A percentile compares a stretch with the other conserved stretches of the same genome.
Evolutionary conservation across 352 stramenopile genomes (phyloP).

Genomic region (Pythium periplocum): DNA sequence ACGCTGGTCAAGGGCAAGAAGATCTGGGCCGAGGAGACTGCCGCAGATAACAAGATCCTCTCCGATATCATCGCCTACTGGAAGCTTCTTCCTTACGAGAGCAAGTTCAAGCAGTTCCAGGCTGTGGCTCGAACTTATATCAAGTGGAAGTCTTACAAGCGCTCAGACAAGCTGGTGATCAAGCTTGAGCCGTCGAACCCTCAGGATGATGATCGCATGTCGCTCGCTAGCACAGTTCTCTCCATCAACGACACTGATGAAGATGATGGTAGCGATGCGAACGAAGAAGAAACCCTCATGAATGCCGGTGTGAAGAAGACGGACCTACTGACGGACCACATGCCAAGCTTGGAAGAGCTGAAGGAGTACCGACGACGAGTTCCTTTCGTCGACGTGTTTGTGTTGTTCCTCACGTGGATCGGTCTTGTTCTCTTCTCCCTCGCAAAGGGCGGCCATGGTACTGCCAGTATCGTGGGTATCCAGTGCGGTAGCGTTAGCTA

Average conservation of each 20-base stretch:
- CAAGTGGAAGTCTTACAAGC: conserved; percentile 72
- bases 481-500: conserved; percentile 61
- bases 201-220: conserved; percentile 24
- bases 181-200: conserved; percentile 28
- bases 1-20: conserved; percentile 64
- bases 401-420: conserved; percentile 77
- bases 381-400: conserved; percentile 49
- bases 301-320: conserved; percentile 38
- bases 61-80: conserved; percentile 58
- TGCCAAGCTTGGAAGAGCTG: conserved; percentile 43
- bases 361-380: conserved; percentile 42
- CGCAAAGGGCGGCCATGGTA: conserved; percentile 70
- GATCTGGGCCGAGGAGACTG: conserved; percentile 63
- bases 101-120: conserved; percentile 71
- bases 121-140: conserved; percentile 57
- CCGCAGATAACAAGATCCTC: conserved; percentile 39
- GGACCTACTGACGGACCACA: conserved; percentile 16
- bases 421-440: conserved; percentile 75
- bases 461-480: conserved; percentile 66
- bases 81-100: conserved; percentile 53
- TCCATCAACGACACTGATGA: conserved; percentile 18
- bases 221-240: conserved; percentile 20
- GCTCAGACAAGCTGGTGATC: conserved; percentile 19
- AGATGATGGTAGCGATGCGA: conserved; percentile 29
- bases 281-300: conserved; percentile 54